Base-by-base conservation (phyloP, 345 rosid species). In the Reutealis trisperma region DNA sequence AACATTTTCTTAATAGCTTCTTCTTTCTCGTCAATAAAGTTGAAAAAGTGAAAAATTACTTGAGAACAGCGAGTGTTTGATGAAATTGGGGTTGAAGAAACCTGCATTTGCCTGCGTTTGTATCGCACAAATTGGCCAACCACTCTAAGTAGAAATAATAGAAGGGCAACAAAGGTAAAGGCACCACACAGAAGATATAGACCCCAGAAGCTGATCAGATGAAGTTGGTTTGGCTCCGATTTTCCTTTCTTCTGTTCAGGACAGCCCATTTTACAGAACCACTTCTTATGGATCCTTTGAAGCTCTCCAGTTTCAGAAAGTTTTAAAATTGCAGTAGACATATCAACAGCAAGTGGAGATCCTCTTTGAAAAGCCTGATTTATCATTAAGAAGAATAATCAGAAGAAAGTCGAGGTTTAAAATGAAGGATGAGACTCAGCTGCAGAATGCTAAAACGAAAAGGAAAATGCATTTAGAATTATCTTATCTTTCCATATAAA, bases 21-120 rank as follows among this genome's bases (percentile, higher is more conserved):
- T 82, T 92, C 98, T 78, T 85, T 94, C 91, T 92, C 86, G 63
- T 94, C 97, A 24, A 92, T 84, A 78, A 94, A 92, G 76, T 91
- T 78, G 11, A 92, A 81, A 64, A 94, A 94, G 81, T 82, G 85
- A 55, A 15, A 83, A 64, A 89, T 27, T 72, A 83, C 80, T 34
- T 85, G 82, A 62, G 86, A 79, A 47, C 85, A 88, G 58, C 70
- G 71, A 22, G 77, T 67, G 1, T 59, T 54, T 37, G 86, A n/a
- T 73, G 88, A 77, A 32, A 49, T 37, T 5, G 52, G 5, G 12
- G 86, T 76, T 24, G 88, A 45, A 4, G 79, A 30, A 9, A 76
- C 72, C 24, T 63, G 78, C 84, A 61, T 73, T 82, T 85, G 86
- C 79, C 81, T 82, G 16, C 81, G 77, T 78, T 85, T 89, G 88